phyloP scores from a whole-genome alignment of 129 eudicot genomes.

The Flaveria brownii region DNA sequence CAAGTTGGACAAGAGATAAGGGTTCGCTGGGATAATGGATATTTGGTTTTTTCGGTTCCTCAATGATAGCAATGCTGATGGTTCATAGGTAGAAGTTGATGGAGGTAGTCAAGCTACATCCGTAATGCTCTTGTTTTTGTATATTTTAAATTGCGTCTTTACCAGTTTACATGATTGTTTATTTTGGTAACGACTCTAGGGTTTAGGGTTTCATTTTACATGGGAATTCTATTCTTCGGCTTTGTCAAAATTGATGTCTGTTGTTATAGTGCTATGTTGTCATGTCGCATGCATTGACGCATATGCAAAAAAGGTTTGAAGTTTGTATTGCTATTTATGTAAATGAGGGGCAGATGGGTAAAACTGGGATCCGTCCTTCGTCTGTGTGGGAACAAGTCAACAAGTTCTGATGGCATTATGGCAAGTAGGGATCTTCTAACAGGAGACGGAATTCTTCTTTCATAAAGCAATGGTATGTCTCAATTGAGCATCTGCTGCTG shows the following conservation, averaged over 20 bases:
- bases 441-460: background rate
- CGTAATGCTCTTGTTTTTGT: constrained; percentile 41
- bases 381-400: background rate
- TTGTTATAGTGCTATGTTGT: constrained; percentile 11
- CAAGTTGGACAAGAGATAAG: constrained; percentile 78
- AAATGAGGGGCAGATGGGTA: constrained; percentile 4
- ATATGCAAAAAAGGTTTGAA: constrained; percentile 13
- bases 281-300: background rate
- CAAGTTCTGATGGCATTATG: background rate
- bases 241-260: constrained; percentile 7
- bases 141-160: constrained; percentile 33
- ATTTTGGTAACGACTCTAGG: constrained; percentile 31
- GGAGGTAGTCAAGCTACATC: constrained; percentile 30
- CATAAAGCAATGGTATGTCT: background rate
- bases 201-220: constrained; percentile 17
- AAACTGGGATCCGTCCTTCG: background rate
- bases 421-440: background rate
- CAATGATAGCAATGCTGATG: constrained; percentile 43
- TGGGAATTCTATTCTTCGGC: constrained; percentile 21
- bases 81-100: constrained; percentile 42
- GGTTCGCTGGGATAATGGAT: constrained; percentile 81
- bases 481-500: background rate
- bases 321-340: constrained; percentile 13
- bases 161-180: constrained; percentile 34
- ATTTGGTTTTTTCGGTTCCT: constrained; percentile 73